Evolutionary conservation across 805 yeast species (phyloP).

Genomic region (Candida namnaoensis): DNA sequence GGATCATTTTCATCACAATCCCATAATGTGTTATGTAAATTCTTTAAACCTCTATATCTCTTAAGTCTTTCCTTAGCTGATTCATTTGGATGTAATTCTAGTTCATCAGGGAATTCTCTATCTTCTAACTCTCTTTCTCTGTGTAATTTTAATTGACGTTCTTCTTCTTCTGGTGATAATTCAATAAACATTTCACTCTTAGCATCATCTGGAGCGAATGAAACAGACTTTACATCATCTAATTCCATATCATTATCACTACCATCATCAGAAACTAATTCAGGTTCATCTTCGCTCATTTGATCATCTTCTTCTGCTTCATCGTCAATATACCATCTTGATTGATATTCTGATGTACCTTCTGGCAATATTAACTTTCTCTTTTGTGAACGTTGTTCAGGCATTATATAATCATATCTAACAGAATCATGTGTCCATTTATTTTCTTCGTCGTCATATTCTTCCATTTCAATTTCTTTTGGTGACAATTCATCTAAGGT

Average conservation of each 20-base stretch:
- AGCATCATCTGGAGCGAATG: slow-evolving; percentile 36
- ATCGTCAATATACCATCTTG: slow-evolving; percentile 71
- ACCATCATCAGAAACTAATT: slow-evolving; percentile 22
- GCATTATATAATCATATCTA: slow-evolving; percentile 32
- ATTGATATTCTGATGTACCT: slow-evolving; percentile 75
- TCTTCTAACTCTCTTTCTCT: slow-evolving; percentile 73
- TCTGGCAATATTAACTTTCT: slow-evolving; percentile 47
- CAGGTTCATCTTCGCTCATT: slow-evolving; percentile 13
- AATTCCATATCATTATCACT: slow-evolving; percentile 19
- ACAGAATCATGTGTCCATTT: slow-evolving; percentile 13
- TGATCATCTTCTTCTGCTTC: slow-evolving; percentile 27
- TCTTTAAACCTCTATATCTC: slow-evolving; percentile 83
- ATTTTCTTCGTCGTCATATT: slow-evolving; percentile 17
- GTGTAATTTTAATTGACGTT: slow-evolving; percentile 61
- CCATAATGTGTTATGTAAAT: slow-evolving; percentile 77
- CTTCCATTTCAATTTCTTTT: slow-evolving; percentile 38
- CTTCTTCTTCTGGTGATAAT: slow-evolving; percentile 74
- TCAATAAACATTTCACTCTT: slow-evolving; percentile 61
- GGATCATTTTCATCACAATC: slow-evolving; percentile 77
- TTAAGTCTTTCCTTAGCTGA: slow-evolving; percentile 67
- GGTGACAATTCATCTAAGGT: slow-evolving; percentile 53
- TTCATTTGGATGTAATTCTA: slow-evolving; percentile 72
- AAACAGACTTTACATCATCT: slow-evolving; percentile 23
- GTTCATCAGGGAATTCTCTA: slow-evolving; percentile 90
- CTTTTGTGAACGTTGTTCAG: slow-evolving; percentile 19